phyloP scores from a whole-genome alignment of 768 basidiomycete species.

The Lentinula boryana region DNA sequence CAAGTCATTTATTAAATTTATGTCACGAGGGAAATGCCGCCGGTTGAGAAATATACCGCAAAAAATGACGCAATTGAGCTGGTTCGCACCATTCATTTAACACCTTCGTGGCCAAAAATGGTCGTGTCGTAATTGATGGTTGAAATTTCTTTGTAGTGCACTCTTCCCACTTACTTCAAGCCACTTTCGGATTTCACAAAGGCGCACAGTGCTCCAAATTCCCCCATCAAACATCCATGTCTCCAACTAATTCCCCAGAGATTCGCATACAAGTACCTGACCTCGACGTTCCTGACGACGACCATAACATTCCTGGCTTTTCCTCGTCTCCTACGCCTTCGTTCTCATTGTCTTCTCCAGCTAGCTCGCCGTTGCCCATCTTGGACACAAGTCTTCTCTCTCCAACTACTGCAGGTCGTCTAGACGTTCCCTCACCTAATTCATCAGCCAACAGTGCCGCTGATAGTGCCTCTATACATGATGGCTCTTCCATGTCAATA shows the following conservation, averaged over 20 bases:
- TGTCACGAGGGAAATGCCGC: too few relatives aligned
- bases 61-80: background rate
- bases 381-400: slow-evolving; percentile 16
- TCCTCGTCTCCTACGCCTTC: background rate
- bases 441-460: slow-evolving; percentile 10
- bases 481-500: slow-evolving; percentile 28
- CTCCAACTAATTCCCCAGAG: slow-evolving; percentile 2
- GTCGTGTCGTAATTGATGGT: background rate
- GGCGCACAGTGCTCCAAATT: background rate
- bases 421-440: slow-evolving; percentile 19
- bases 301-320: background rate
- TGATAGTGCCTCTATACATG: slow-evolving; percentile 21
- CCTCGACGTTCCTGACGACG: background rate
- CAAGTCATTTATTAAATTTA: too few relatives aligned
- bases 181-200: background rate
- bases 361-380: background rate
- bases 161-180: too few relatives aligned
- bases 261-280: slow-evolving; percentile 5
- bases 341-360: slow-evolving; percentile 12
- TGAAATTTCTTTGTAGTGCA: background rate
- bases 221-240: background rate
- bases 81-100: background rate
- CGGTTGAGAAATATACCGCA: too few relatives aligned
- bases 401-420: slow-evolving; percentile 11
- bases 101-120: background rate